A percentile compares a stretch with the other conserved stretches of the same genome.
Conservation (phyloP, 805 yeast genomes). For the Pachysolen tannophilus region DNA sequence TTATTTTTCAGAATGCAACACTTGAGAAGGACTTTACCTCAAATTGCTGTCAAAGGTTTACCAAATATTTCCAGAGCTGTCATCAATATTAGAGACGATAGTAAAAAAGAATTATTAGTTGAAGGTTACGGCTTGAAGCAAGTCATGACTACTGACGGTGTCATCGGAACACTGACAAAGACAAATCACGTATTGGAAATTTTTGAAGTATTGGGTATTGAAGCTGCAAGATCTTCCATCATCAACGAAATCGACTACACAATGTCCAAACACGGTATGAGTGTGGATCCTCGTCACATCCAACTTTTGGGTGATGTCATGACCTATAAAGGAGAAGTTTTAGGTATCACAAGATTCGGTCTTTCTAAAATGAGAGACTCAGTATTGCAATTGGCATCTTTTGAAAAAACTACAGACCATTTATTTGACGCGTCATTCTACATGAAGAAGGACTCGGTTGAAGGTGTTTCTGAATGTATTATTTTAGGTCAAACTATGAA, state of each 20-base stretch:
- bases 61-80: constrained; percentile 93
- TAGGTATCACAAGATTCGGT: constrained; percentile 97
- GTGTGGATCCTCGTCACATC: constrained; percentile 98
- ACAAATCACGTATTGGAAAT: constrained; percentile 94
- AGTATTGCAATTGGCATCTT: constrained; percentile 92
- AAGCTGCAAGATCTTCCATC: constrained; percentile 92
- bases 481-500: constrained; percentile 97
- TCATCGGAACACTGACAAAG: constrained; percentile 74
- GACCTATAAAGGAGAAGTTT: constrained; percentile 97
- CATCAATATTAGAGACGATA: constrained; percentile 82
- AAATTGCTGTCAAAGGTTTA: constrained; percentile 87
- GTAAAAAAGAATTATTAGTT: constrained; percentile 83
- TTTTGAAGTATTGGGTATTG: constrained; percentile 85
- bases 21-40: constrained; percentile 76
- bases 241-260: constrained; percentile 93
- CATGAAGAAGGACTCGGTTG: constrained; percentile 92
- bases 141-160: constrained; percentile 98
- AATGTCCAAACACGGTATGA: constrained; percentile 99
- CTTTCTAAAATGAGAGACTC: constrained; percentile 98
- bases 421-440: constrained; percentile 96
- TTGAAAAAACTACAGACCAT: constrained; percentile 98
- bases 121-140: constrained; percentile 97
- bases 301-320: constrained; percentile 96
- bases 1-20: constrained; percentile 86
- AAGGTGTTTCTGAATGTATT: constrained; percentile 97